These are phyloP conservation scores for Alternaria sp. DNA, from an alignment of 2,329 filamentous ascomycete genomes.

Conservation along the genomic window DNA sequence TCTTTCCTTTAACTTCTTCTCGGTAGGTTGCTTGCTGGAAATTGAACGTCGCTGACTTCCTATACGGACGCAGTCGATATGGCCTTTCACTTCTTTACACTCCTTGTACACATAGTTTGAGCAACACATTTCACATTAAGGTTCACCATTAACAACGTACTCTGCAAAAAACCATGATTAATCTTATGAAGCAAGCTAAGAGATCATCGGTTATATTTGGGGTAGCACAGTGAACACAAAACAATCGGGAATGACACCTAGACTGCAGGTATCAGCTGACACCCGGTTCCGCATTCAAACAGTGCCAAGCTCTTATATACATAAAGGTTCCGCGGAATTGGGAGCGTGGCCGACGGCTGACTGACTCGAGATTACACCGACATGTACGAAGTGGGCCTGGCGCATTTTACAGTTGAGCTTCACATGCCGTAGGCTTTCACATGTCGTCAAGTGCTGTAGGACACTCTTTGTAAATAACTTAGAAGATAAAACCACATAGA, in stretches of 20 bases:
- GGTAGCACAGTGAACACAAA: background rate
- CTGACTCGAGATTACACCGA: conserved; percentile 17
- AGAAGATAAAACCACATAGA: too few species aligned
- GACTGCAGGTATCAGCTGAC: conserved; percentile 12
- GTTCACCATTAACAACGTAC: background rate
- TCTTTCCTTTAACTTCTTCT: conserved; percentile 3
- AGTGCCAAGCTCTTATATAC: conserved; percentile 13
- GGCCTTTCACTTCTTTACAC: conserved; percentile 28
- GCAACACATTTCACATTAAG: conserved; percentile 7
- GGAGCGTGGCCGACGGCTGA: conserved; percentile 20
- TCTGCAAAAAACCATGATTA: background rate
- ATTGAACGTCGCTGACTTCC: conserved; percentile 14
- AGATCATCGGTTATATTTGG: background rate
- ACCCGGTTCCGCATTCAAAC: conserved; percentile 18
- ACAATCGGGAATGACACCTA: background rate
- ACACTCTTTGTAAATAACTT: too few species aligned
- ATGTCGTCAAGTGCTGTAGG: background rate
- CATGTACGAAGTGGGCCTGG: conserved; percentile 21
- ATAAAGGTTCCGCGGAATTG: conserved; percentile 14
- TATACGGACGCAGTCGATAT: conserved; percentile 12
- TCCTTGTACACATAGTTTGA: conserved; percentile 28
- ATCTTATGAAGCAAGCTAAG: background rate
- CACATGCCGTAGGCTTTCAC: conserved; percentile 3
- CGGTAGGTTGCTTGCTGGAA: conserved; percentile 7
- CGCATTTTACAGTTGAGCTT: conserved; percentile 9